phyloP scores from a whole-genome alignment of 2,329 filamentous ascomycete genomes.

The Diplodia mutila region DNA sequence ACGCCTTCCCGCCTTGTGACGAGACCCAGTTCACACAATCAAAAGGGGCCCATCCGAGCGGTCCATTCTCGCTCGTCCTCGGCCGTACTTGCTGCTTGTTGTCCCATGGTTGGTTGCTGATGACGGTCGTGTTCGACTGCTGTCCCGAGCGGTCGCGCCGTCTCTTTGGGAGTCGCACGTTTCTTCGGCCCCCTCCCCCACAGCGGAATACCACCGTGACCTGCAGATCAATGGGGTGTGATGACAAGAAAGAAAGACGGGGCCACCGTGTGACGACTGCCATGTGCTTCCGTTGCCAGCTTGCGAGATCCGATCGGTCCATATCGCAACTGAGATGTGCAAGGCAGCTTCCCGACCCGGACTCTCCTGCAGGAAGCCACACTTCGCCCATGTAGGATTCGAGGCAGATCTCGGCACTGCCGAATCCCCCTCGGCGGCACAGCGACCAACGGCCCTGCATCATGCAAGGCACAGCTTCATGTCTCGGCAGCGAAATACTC shows the following conservation, averaged over 20 bases:
- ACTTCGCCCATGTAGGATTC: background rate
- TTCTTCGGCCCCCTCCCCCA: background rate
- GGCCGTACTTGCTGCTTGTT: constrained; percentile 4
- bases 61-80: background rate
- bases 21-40: background rate
- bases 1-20: background rate
- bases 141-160: constrained; percentile 21
- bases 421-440: background rate
- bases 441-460: constrained; percentile 5
- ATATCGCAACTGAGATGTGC: background rate
- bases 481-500: background rate
- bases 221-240: constrained; percentile 15
- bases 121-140: background rate
- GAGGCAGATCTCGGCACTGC: background rate
- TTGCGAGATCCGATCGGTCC: constrained; percentile 18
- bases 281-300: background rate
- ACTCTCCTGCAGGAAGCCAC: background rate
- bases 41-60: constrained; percentile 14
- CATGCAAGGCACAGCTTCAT: constrained; percentile 16
- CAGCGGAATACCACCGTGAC: background rate
- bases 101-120: background rate
- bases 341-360: background rate
- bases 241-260: background rate
- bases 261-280: constrained; percentile 2
- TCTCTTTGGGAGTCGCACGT: background rate